These are phyloP conservation scores for Casuarina equisetifolia DNA, from an alignment of 306 rosid species.

Conservation along the genomic window DNA sequence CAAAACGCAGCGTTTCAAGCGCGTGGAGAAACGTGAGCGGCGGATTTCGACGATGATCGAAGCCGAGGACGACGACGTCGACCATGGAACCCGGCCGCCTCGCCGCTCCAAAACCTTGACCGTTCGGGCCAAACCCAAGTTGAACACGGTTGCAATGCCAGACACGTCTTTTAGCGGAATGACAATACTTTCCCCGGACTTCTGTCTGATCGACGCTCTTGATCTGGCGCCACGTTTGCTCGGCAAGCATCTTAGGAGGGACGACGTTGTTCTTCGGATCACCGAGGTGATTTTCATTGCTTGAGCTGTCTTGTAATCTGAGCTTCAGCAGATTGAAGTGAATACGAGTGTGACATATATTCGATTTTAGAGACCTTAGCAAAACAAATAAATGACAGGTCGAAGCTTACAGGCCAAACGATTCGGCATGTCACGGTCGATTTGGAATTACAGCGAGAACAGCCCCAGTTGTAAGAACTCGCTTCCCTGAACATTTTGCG, in stretches of 20 bases:
- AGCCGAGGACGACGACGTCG: conserved; percentile 15
- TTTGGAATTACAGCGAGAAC: conserved; percentile 92
- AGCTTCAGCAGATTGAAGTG: too few relatives aligned
- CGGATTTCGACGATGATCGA: conserved; percentile 12
- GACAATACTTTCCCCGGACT: conserved; percentile 46
- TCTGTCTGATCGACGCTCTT: conserved; percentile 73
- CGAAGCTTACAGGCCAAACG: conserved; percentile 87
- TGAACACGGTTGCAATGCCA: conserved; percentile 13
- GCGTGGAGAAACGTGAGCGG: conserved; percentile 39
- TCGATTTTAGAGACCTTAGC: neutral
- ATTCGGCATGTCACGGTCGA: conserved; percentile 85
- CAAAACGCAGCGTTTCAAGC: conserved; percentile 53
- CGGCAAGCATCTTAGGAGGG: conserved; percentile 77
- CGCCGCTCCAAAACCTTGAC: conserved; percentile 30
- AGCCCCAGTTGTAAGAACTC: conserved; percentile 76
- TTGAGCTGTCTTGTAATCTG: neutral
- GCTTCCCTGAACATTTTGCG: neutral
- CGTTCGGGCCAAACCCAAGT: conserved; percentile 12
- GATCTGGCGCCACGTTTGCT: conserved; percentile 89
- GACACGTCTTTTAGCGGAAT: conserved; percentile 18
- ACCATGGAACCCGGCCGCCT: conserved; percentile 18
- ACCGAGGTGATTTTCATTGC: conserved; percentile 55
- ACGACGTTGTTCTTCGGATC: conserved; percentile 81
- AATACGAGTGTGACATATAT: too few relatives aligned
- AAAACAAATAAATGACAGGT: conserved; percentile 45